These are phyloP conservation scores for Coleophoma eucalyptorum DNA, from an alignment of 2,329 filamentous ascomycete genomes.

Conservation along the genomic window DNA sequence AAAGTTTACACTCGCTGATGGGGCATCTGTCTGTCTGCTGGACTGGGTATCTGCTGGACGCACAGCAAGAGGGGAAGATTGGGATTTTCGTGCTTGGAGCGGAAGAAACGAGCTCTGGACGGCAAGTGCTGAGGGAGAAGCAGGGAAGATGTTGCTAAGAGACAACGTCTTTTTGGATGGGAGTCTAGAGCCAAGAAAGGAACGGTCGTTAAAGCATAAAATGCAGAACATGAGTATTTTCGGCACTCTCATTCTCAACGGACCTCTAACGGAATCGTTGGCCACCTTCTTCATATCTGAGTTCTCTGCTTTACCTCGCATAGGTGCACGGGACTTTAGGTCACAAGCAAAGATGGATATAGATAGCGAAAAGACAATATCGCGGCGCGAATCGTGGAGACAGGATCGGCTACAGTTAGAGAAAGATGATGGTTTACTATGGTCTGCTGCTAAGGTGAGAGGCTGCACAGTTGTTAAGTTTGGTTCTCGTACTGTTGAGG, in stretches of 20 bases:
- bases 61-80: slow-evolving; percentile 79
- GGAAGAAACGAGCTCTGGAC: slow-evolving; percentile 87
- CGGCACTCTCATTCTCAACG: slow-evolving; percentile 81
- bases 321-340: slow-evolving; percentile 78
- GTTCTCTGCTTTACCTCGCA: slow-evolving; percentile 73
- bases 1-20: slow-evolving; percentile 60
- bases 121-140: slow-evolving; percentile 31
- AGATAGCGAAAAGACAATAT: slow-evolving; percentile 31
- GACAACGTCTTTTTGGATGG: slow-evolving; percentile 77
- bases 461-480: slow-evolving; percentile 92
- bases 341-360: slow-evolving; percentile 45
- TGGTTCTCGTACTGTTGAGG: slow-evolving; percentile 76
- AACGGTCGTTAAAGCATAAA: slow-evolving; percentile 44
- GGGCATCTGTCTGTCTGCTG: slow-evolving; percentile 69
- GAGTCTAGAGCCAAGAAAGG: slow-evolving; percentile 36
- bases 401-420: slow-evolving; percentile 53
- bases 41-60: slow-evolving; percentile 96
- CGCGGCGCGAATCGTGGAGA: slow-evolving; percentile 50
- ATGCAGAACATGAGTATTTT: slow-evolving; percentile 77
- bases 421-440: slow-evolving; percentile 58
- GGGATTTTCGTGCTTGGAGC: slow-evolving; percentile 76
- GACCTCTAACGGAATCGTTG: slow-evolving; percentile 62
- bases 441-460: slow-evolving; percentile 77
- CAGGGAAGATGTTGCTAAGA: slow-evolving; percentile 67
- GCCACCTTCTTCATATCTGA: slow-evolving; percentile 74